Evolutionary conservation across 495 filamentous ascomycete genomes (phyloP), one percentile per base, ranked within the genome.

Genomic region (Talaromyces proteolyticus): DNA sequence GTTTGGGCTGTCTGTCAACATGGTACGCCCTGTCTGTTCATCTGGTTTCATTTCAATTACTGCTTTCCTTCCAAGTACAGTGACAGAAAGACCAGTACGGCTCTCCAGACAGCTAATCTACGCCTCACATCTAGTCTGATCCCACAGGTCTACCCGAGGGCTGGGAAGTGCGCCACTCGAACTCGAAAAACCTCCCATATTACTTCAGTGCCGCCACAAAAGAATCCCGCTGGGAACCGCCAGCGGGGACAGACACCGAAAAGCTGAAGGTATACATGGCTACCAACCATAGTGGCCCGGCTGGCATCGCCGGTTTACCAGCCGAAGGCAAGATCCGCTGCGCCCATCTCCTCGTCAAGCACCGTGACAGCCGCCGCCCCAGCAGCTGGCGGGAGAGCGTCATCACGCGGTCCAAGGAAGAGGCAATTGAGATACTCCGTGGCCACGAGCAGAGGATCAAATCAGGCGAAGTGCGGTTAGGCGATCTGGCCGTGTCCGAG

Each of bases 121-220:
- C 36, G 34, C 50, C 49, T 2, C 40, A 46, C n/a, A n/a, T n/a
- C n/a, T 47, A 84, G 77, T 66, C 75, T 56, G 86, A 89, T 39
- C 84, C 22, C 16, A 36, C 87, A 56, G 93, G 93, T 61, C 82
- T 98, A 47, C 93, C 93, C 40, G 61, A 79, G 4, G 77, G 81
- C 62, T 96, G 93, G 93, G 91, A 95, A 69, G 89, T 97, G 60
- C 88, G 91, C 58, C 88, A 92, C 70, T 94, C 88, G 64, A 92
- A 95, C 71, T 91, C 88, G 65, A 97, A 95, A 72, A 94, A 93
- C 67, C 87, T 97, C 14, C 93, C 93, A 29, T 98, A 98, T 74
- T 98, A 96, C 71, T 97, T 95, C 85, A 93, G 95, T 69, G 67
- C 85, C 21, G 65, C 64, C 22, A 87, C 87, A 42, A 89, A 88